Evolutionary conservation across 1,139 yeast species (phyloP), one percentile per base, ranked within the genome.

Genomic region (Casaregolazyma suthepensis): DNA sequence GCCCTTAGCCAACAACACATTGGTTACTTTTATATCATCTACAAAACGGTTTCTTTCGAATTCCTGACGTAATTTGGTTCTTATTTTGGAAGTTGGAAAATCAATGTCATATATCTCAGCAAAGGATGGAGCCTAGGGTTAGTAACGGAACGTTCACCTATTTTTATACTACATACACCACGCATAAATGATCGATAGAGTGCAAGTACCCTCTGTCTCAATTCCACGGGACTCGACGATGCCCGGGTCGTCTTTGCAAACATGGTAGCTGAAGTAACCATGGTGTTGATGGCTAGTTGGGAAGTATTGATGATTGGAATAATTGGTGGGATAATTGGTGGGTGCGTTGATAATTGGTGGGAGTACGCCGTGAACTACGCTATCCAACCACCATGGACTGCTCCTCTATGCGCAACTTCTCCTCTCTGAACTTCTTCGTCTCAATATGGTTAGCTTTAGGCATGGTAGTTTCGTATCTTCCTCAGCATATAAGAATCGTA

Each of bases 51-150:
- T 83, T 74, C 95, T 80, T 73, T 88, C 96, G 63, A 88, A 88
- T 70, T 88, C 95, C 70, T 87, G 95, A 78, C 96, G 83, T 61
- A 88, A 79, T 71, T 85, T 87, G 56, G 96, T 86, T 70, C 88
- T 83, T 57, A 87, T 84, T 59, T 80, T 79, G 45, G 93, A 82
- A n/a, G 86, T 83, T 46, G 96, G 94, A 76, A 85, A 80, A 70
- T 87, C 90, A 69, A 87, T 76, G 71, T 86, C 93, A 71, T 88
- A 88, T 66, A 83, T 77, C 60, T 81, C 84, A 57, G 79, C 67
- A 57, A 65, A 69, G 63, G 63, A 71, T 57, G 61, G 79, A 56
- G 85, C 80, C 61, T 62, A 43, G 17, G 4, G 20, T 17, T n/a
- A 45, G 35, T 7, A 26, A 6, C 10, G 13, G 5, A 53, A 13